Conservation (phyloP, 306 rosid species). For the Vicia sativa region DNA sequence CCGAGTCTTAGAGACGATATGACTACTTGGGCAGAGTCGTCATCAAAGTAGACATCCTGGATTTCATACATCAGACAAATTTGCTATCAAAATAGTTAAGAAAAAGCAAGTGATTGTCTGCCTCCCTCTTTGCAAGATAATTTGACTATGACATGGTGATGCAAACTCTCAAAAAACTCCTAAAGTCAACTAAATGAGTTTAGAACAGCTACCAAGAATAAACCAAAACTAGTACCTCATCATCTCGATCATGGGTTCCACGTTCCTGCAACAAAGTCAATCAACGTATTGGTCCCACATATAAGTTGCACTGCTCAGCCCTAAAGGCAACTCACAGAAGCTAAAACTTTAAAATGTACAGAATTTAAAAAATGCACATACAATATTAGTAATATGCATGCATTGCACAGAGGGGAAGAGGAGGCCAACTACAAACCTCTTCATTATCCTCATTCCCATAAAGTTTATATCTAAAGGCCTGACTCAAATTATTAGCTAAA, state of each 20-base stretch:
- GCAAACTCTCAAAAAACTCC: constrained; percentile 29
- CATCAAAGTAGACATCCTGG: constrained; percentile 97
- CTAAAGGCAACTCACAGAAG: constrained; percentile 14
- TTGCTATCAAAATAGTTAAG: constrained; percentile 15
- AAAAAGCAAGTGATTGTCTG: background rate
- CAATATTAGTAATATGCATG: constrained; percentile 31
- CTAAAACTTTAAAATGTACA: background rate
- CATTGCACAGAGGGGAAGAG: constrained; percentile 12
- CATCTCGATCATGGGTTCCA: constrained; percentile 77
- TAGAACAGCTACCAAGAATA: constrained; percentile 20
- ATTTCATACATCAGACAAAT: constrained; percentile 30
- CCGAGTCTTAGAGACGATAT: constrained; percentile 92
- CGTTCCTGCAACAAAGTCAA: constrained; percentile 68
- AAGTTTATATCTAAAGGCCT: constrained; percentile 88
- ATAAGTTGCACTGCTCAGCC: constrained; percentile 12
- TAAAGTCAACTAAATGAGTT: constrained; percentile 33
- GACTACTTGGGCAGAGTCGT: constrained; percentile 95
- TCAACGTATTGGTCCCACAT: constrained; percentile 37
- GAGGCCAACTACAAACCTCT: constrained; percentile 62
- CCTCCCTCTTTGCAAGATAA: background rate
- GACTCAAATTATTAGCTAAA: constrained; percentile 90
- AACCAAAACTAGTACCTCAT: constrained; percentile 63
- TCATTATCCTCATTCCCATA: constrained; percentile 92
- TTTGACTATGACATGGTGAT: background rate
- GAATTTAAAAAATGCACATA: constrained; percentile 21